These are phyloP conservation scores for Actinomortierella ambigua DNA, from an alignment of 371 early-diverging fungal species.

Conservation along the genomic window DNA sequence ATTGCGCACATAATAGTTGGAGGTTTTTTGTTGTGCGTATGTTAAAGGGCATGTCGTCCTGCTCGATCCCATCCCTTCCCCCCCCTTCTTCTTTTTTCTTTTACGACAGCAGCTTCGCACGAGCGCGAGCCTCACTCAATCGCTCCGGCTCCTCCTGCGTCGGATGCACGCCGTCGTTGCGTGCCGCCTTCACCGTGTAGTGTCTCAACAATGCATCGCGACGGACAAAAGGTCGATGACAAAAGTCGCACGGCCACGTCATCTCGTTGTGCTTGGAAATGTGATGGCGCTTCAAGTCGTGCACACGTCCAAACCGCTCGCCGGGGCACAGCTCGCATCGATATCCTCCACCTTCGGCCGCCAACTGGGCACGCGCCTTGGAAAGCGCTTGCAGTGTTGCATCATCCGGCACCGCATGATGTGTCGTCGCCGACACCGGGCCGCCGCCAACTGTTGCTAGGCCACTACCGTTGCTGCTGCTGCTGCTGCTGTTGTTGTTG, in stretches of 20 bases:
- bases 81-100: neutral
- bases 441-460: too few relatives aligned
- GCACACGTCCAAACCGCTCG: slow-evolving; percentile 44
- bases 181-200: slow-evolving; percentile 39
- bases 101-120: slow-evolving; percentile 31
- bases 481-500: too few relatives aligned
- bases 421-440: too few relatives aligned
- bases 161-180: slow-evolving; percentile 39
- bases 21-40: too few relatives aligned
- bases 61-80: too few relatives aligned
- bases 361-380: neutral
- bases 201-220: slow-evolving; percentile 38
- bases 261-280: slow-evolving; percentile 46
- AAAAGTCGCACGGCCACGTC: slow-evolving; percentile 47
- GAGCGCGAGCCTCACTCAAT: slow-evolving; percentile 32
- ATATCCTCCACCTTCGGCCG: slow-evolving; percentile 24
- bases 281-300: slow-evolving; percentile 45
- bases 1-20: too few relatives aligned
- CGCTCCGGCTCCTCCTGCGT: slow-evolving; percentile 30
- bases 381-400: neutral
- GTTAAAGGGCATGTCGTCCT: too few relatives aligned
- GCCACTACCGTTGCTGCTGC: too few relatives aligned
- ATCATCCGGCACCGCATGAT: too few relatives aligned
- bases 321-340: slow-evolving; percentile 41
- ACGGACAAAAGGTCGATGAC: slow-evolving; percentile 41